Conservation (phyloP, 2,329 filamentous ascomycete genomes). For the Botrytis hyacinthi region DNA sequence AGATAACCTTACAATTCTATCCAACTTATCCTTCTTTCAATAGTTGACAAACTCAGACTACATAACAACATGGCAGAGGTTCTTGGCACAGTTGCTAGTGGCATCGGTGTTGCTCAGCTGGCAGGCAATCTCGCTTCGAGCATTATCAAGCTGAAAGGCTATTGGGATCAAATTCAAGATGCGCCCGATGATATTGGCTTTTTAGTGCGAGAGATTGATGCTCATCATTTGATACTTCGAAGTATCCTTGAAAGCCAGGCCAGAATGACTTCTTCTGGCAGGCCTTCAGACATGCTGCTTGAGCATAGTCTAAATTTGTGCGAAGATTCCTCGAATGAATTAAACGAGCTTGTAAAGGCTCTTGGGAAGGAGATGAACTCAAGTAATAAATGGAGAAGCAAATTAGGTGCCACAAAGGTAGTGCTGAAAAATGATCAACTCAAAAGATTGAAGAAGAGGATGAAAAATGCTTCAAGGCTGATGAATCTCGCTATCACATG, state of each 20-base stretch:
- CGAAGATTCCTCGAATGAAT: conserved; percentile 16
- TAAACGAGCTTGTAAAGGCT: conserved; percentile 13
- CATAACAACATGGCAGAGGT: conserved; percentile 22
- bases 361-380: conserved; percentile 16
- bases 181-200: conserved; percentile 21
- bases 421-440: conserved; percentile 23
- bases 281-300: background rate
- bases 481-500: conserved; percentile 20
- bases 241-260: conserved; percentile 22
- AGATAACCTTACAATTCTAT: background rate
- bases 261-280: background rate
- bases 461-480: conserved; percentile 21
- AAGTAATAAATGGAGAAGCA: conserved; percentile 19
- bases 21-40: background rate
- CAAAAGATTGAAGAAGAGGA: conserved; percentile 20
- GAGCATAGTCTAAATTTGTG: conserved; percentile 22
- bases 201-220: conserved; percentile 22
- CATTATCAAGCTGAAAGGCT: conserved; percentile 26
- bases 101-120: conserved; percentile 21
- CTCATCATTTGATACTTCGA: conserved; percentile 19
- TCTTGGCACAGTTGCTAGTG: conserved; percentile 23
- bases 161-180: conserved; percentile 25
- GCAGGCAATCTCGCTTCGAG: conserved; percentile 20
- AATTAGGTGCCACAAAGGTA: conserved; percentile 20
- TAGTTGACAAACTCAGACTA: background rate